Evolutionary conservation across 257 asterid species (phyloP).

Genomic region (Paraleonurus japonicus): DNA sequence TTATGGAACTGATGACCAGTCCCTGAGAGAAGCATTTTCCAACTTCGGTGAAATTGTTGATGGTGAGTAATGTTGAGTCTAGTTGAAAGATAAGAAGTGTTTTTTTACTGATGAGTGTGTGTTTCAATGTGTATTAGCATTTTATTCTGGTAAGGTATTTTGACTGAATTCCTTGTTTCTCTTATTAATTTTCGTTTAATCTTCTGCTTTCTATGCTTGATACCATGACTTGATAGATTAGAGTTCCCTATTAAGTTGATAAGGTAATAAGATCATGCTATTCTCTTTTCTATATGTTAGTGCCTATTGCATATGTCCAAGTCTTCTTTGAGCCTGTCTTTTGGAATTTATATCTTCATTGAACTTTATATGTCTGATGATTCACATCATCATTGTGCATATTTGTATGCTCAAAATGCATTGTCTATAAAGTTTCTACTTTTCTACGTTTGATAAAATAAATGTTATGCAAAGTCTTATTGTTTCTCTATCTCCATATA

Average conservation of each 20-base stretch:
- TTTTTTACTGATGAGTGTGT: too few relatives aligned
- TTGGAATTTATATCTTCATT: not conserved
- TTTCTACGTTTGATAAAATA: not conserved
- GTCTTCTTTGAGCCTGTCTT: not conserved
- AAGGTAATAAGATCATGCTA: not conserved
- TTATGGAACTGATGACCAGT: conserved; percentile 55
- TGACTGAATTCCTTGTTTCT: not conserved
- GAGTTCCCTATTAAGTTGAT: not conserved
- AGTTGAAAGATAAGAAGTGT: too few relatives aligned
- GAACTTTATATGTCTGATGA: not conserved
- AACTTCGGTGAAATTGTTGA: conserved; percentile 61
- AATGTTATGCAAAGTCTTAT: not conserved
- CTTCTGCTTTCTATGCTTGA: not conserved
- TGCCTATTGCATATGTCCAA: not conserved
- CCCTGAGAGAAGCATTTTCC: conserved; percentile 66
- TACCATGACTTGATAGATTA: not conserved
- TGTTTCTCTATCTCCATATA: not conserved
- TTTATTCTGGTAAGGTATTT: too few relatives aligned
- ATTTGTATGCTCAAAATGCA: not conserved
- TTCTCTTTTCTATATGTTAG: not conserved
- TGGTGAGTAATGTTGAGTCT: conserved; percentile 26
- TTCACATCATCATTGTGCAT: not conserved
- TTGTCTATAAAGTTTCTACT: not conserved
- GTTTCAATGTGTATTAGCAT: too few relatives aligned
- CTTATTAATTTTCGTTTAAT: not conserved